Percentiles rank a stretch among this genome's conserved stretches.
Conservation (phyloP, 116 monocot species). For the Cymodocea nodosa region DNA sequence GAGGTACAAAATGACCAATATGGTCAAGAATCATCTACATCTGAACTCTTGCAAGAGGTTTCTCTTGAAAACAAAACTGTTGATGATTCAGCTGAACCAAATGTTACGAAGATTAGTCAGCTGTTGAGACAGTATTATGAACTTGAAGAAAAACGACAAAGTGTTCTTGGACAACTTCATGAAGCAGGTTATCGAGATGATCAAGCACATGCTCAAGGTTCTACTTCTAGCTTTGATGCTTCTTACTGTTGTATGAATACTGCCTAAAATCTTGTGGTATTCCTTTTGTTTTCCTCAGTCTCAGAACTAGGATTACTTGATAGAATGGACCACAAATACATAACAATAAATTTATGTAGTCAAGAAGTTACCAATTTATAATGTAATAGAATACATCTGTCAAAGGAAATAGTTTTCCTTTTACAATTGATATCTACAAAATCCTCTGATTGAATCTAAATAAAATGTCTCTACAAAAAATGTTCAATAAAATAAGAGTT, state of each 20-base stretch:
- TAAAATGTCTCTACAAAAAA: no score
- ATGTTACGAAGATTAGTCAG: not conserved
- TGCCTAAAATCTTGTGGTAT: not conserved
- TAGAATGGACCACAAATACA: no score
- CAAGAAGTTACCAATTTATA: no score
- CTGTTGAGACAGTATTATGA: not conserved
- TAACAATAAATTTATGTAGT: no score
- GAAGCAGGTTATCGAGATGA: not conserved
- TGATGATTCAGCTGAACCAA: not conserved
- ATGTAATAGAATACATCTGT: no score
- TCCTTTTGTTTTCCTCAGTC: not conserved
- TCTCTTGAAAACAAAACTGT: not conserved
- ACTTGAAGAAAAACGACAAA: constrained; percentile 1
- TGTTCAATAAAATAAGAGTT: no score
- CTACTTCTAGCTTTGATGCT: not conserved
- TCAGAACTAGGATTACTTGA: no score
- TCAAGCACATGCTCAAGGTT: not conserved
- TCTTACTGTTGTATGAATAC: not conserved
- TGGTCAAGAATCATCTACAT: no score
- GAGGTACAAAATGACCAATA: no score
- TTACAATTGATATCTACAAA: no score
- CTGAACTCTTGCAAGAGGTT: not conserved
- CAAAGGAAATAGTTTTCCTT: no score
- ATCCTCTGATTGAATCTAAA: no score
- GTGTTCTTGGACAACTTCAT: not conserved